Base-by-base conservation (phyloP, 257 asterid genomes). In the Fraxinus americana region DNA sequence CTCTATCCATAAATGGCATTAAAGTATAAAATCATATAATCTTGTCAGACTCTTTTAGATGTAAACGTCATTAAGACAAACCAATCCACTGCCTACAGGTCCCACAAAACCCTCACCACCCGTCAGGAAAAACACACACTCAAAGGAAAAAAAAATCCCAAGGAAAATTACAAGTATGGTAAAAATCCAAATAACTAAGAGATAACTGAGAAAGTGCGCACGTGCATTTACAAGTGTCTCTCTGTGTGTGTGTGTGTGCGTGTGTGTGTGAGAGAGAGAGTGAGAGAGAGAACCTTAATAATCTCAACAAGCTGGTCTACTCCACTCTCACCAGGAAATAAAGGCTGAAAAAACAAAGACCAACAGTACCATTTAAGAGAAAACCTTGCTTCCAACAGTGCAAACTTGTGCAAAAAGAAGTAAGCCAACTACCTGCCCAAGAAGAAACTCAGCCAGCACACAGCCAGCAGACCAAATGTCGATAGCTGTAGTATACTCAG, bases 261-360 rank as follows among this genome's bases (percentile, higher is more conserved):
- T 16, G 50, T 27, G 16, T 50, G 48, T 30, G 21, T 30, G 78
- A 7, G 74, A 32, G 82, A 52, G 83, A 73, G 78, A 75, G 77
- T 67, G 80, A 79, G 79, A 79, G 81, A 80, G 59, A 73, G 80
- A 79, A 91, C 98, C 98, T 94, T 94, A 83, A 94, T 92, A 80
- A 94, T 92, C 90, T 92, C 99, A 82, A 94, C 99, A 80, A 94
- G 96, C 86, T 94, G 99, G 86, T 94, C 99, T 34, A 94, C 99
- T 61, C 98, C 99, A 85, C 98, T 92, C 87, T 94, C 99, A 74
- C 99, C 99, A 69, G 99, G 98, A 89, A 94, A 92, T 84, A 94
- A 79, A 74, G 99, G 99, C 99, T 92, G 89, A 77, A 77, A 78
- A 50, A 9, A 8, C 41, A 78, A 35, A 50, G 59, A 41, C 41